A percentile compares a stretch with the other conserved stretches of the same genome.
Evolutionary conservation across 176 grass and related monocot genomes (phyloP).

Genomic region (Aechmea fasciata): DNA sequence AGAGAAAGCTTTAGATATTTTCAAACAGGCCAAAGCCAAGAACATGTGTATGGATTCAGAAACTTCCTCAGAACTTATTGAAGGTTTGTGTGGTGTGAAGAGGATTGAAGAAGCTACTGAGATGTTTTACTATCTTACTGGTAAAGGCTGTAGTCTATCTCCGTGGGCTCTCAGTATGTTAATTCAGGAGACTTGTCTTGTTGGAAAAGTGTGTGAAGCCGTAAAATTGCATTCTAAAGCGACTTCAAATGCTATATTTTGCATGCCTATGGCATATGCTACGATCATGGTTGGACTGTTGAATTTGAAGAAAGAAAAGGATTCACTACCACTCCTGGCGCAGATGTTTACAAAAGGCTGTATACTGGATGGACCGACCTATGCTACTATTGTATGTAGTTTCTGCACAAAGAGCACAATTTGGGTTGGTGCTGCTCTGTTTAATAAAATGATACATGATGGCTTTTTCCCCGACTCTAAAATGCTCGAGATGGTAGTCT

Average conservation of each 20-base stretch:
- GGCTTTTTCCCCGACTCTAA: slow-evolving; percentile 37
- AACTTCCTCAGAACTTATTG: slow-evolving; percentile 36
- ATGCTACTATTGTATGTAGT: slow-evolving; percentile 30
- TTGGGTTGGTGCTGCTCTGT: slow-evolving; percentile 29
- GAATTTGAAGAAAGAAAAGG: slow-evolving; percentile 35
- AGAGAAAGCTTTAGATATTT: slow-evolving; percentile 34
- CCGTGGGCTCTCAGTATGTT: slow-evolving; percentile 26
- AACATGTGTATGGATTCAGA: slow-evolving; percentile 42
- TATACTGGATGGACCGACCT: slow-evolving; percentile 24
- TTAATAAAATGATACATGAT: slow-evolving; percentile 51
- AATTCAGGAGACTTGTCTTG: slow-evolving; percentile 33
- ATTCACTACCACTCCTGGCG: slow-evolving; percentile 34
- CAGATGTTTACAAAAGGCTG: slow-evolving; percentile 52
- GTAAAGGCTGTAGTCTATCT: slow-evolving; percentile 30
- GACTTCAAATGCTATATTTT: slow-evolving; percentile 29
- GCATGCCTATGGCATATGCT: slow-evolving; percentile 28
- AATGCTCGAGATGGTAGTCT: slow-evolving; percentile 39
- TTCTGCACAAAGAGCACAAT: slow-evolving; percentile 34
- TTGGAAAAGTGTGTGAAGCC: slow-evolving; percentile 37
- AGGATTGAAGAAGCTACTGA: slow-evolving; percentile 32
- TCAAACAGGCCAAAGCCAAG: slow-evolving; percentile 26
- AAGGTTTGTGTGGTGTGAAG: slow-evolving; percentile 35
- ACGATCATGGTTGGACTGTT: slow-evolving; percentile 35
- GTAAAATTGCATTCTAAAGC: slow-evolving; percentile 33
- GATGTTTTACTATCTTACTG: slow-evolving; percentile 39